phyloP scores from a whole-genome alignment of 805 yeast species.

The Metschnikowia baotianmanensis region DNA sequence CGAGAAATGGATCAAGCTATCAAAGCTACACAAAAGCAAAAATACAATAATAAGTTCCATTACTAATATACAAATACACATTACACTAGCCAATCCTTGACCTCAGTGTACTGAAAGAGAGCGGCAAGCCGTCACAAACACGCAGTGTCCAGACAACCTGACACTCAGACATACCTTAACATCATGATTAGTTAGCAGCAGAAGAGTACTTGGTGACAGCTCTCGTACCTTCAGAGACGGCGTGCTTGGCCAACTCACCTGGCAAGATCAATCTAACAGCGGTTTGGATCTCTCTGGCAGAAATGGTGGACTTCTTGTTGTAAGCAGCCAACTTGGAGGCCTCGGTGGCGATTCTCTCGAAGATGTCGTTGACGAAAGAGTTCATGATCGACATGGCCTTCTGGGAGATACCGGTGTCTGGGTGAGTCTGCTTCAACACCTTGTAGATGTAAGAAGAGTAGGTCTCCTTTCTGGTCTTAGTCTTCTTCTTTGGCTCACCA shows the following conservation, averaged over 20 bases:
- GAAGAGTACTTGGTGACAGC: constrained; percentile 40
- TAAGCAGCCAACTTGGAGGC: constrained; percentile 41
- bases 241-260: constrained; percentile 41
- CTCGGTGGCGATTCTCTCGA: constrained; percentile 37
- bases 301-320: constrained; percentile 40
- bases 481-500: constrained; percentile 32
- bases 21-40: not conserved
- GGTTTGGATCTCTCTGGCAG: constrained; percentile 39
- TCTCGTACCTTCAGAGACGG: constrained; percentile 40
- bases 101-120: constrained; percentile 19
- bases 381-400: constrained; percentile 41
- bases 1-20: no score
- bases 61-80: constrained; percentile 25
- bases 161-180: constrained; percentile 16
- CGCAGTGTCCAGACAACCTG: constrained; percentile 15
- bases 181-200: constrained; percentile 31
- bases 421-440: constrained; percentile 40
- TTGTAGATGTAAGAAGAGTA: constrained; percentile 39
- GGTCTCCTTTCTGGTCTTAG: constrained; percentile 39
- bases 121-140: constrained; percentile 13
- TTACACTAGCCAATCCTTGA: constrained; percentile 20
- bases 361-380: constrained; percentile 38
- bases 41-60: constrained; percentile 22
- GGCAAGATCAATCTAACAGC: constrained; percentile 41
- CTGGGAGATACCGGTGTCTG: constrained; percentile 39